Base-by-base conservation (phyloP, 306 rosid species). In the Rosa rugosa region DNA sequence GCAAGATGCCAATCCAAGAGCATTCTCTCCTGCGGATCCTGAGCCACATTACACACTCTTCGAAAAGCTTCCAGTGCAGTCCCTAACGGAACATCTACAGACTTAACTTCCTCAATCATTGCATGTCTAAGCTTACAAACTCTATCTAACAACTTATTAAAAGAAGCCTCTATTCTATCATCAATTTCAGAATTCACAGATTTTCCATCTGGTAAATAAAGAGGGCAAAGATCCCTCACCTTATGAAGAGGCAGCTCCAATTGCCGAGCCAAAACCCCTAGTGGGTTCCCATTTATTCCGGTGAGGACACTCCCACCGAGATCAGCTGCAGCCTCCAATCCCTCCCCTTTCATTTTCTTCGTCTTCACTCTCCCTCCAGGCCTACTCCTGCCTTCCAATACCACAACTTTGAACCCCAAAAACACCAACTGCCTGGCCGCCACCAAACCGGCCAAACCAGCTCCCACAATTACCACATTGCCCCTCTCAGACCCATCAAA, bases 301-400 rank as follows among this genome's bases (percentile, higher is more conserved):
- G 97, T 93, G 64, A 93, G 97, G 4, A 93, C 98, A 83, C 97
- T 93, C 13, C 98, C 98, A 86, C 98, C 97, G 5, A 93, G 93
- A 77, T 93, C 98, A 1, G 92, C 98, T 2, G 98, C 98, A 9
- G 97, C 98, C 82, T 65, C 91, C 40, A 85, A 78, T 0, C 82
- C 87, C 53, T 84, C 93, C 12, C 88, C 91, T 18, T 5, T 49
- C 90, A 93, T 88, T 86, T 69, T 93, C 90, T 72, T 93, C 16
- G 97, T 93, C 91, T 84, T 93, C 75, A 93, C 98, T 23, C 97
- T 89, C 12, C 98, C 98, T 23, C 98, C 98, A 2, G 98, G 92
- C 47, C 98, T 89, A 22, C 31, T 78, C 71, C 97, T 89, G 23
- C 98, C 98, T 80, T 93, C 98, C 91, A 93, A 88, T 12, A 91